Conservation (phyloP, 2,329 filamentous ascomycete genomes). For the Hypomyces perniciosus region DNA sequence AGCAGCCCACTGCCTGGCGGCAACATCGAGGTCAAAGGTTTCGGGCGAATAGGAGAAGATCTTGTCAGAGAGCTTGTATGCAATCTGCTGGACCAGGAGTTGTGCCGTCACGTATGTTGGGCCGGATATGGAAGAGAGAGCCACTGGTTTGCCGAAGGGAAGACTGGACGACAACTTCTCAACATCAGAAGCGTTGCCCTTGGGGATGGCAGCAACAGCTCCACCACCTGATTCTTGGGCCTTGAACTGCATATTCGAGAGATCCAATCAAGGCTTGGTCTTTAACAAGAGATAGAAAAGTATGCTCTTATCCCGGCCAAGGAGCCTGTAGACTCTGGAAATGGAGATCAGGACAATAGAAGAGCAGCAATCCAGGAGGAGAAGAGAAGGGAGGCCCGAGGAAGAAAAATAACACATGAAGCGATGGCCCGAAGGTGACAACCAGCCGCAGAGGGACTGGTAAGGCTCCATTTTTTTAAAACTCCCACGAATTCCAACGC, state of each 20-base stretch:
- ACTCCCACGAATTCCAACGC: conserved; percentile 11
- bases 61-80: conserved; percentile 92
- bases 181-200: neutral
- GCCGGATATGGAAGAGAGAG: conserved; percentile 62
- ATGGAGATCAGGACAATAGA: conserved; percentile 11
- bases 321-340: conserved; percentile 1
- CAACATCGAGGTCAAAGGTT: conserved; percentile 83
- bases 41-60: conserved; percentile 95
- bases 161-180: conserved; percentile 41
- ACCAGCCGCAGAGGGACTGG: conserved; percentile 21
- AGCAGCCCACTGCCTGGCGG: conserved; percentile 70
- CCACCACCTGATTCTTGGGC: too few species aligned
- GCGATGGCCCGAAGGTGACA: conserved; percentile 14
- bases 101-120: conserved; percentile 92
- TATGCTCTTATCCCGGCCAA: too few species aligned
- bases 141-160: conserved; percentile 51
- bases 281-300: too few species aligned
- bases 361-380: conserved; percentile 7
- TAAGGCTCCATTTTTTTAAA: conserved; percentile 17
- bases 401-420: conserved; percentile 2
- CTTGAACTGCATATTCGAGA: too few species aligned
- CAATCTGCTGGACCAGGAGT: conserved; percentile 89
- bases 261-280: too few species aligned
- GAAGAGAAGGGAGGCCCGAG: conserved; percentile 13
- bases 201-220: too few species aligned